A percentile compares a stretch with the other conserved stretches of the same genome.
Evolutionary conservation across 345 rosid genomes (phyloP).

Genomic region (Ceriops decandra): DNA sequence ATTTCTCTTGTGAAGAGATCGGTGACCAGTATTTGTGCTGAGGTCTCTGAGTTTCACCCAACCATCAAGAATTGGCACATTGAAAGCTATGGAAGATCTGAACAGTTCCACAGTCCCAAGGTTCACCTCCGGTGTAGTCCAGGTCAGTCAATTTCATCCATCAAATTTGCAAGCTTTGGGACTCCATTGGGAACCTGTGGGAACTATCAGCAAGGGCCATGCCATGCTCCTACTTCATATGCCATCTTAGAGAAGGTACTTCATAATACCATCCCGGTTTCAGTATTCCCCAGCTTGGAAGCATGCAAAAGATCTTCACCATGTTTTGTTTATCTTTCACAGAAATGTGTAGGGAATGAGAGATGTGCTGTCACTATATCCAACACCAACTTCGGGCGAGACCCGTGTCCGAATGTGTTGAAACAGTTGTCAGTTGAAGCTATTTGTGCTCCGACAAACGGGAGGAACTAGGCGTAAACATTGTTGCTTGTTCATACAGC

Average conservation of each 20-base stretch:
- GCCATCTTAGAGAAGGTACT: constrained; percentile 74
- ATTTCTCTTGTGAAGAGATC: constrained; percentile 77
- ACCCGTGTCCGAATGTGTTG: constrained; percentile 83
- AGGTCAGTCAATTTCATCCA: constrained; percentile 77
- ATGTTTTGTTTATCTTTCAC: constrained; percentile 18
- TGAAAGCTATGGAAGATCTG: constrained; percentile 91
- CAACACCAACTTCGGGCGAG: constrained; percentile 72
- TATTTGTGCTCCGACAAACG: constrained; percentile 53
- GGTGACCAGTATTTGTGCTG: constrained; percentile 74
- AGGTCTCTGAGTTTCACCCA: constrained; percentile 82
- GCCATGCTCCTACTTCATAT: constrained; percentile 80
- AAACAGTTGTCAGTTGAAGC: constrained; percentile 84
- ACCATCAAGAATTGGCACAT: constrained; percentile 96
- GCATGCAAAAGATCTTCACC: constrained; percentile 7
- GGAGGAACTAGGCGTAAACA: constrained; percentile 27
- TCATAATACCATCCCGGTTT: background rate
- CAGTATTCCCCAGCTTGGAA: background rate
- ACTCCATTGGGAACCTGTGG: constrained; percentile 97
- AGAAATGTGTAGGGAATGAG: constrained; percentile 82
- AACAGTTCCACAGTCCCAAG: constrained; percentile 77
- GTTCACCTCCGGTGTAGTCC: constrained; percentile 77
- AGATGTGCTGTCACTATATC: constrained; percentile 77
- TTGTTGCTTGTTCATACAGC: constrained; percentile 17
- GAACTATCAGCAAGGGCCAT: constrained; percentile 85
- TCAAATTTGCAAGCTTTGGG: constrained; percentile 98